A percentile compares a stretch with the other conserved stretches of the same genome.
These are phyloP conservation scores for Colletotrichum paranaense DNA, from an alignment of 2,329 filamentous ascomycete species.

Conservation along the genomic window DNA sequence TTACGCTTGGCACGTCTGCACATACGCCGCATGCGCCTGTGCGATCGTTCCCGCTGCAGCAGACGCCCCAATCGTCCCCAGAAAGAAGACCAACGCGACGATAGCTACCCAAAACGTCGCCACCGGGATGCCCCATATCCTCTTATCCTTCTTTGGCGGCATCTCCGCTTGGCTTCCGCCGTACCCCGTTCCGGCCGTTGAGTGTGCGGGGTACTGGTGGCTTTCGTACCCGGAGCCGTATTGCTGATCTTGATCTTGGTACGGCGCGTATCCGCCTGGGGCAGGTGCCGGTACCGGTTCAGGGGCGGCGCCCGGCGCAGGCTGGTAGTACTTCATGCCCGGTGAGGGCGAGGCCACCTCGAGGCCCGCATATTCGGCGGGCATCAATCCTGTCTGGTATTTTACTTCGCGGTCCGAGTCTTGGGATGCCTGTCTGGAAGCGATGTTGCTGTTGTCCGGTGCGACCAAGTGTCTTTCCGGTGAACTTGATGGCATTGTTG, in stretches of 20 bases:
- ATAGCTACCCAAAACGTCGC: slow-evolving; percentile 23
- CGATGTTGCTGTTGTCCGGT: background rate
- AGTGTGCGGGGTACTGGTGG: slow-evolving; percentile 5
- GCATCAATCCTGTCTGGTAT: slow-evolving; percentile 13
- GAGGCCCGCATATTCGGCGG: slow-evolving; percentile 14
- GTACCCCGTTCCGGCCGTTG: background rate
- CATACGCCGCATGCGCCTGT: slow-evolving; percentile 13
- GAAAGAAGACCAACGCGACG: slow-evolving; percentile 18
- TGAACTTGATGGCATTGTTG: background rate
- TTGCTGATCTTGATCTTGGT: slow-evolving; percentile 22
- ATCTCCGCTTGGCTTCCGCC: background rate
- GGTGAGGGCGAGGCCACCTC: slow-evolving; percentile 40
- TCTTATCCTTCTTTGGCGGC: slow-evolving; percentile 2
- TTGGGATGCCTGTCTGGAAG: background rate
- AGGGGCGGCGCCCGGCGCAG: slow-evolving; percentile 45
- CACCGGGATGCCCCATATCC: slow-evolving; percentile 21
- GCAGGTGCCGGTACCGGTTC: slow-evolving; percentile 13
- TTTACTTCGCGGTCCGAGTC: slow-evolving; percentile 1
- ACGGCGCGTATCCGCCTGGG: slow-evolving; percentile 35
- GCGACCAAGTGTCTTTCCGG: background rate
- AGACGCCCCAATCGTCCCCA: slow-evolving; percentile 27
- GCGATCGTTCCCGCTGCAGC: slow-evolving; percentile 27
- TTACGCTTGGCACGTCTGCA: slow-evolving; percentile 12
- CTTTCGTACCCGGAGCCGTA: background rate
- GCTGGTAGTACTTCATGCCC: slow-evolving; percentile 53